Evolutionary conservation across 2,329 filamentous ascomycete genomes (phyloP), one percentile per base, ranked within the genome.

Genomic region (Dothideomycetes sp.): DNA sequence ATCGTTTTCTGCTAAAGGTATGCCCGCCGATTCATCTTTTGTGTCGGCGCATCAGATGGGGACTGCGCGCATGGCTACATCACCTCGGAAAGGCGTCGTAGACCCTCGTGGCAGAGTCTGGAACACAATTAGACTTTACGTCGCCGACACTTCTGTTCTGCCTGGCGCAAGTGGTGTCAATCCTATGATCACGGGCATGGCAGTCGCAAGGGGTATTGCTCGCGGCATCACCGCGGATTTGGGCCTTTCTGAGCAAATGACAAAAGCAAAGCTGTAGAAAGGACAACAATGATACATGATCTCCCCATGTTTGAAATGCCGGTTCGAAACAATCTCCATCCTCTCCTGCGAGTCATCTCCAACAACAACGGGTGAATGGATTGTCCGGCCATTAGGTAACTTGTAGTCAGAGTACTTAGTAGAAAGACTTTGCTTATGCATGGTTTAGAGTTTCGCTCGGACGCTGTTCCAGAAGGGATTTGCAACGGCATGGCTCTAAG

Each of bases 31-130:
- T 20, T 65, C 68, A 16, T 57, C 64, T n/a, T 84, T 76, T 52
- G 63, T 69, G 20, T 82, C 77, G n/a, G 84, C 83, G 13, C 84
- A 89, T 60, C 84, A 88, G 64, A 88, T 88, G 83, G 80, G 82
- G 16, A 76, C 76, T 8, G 84, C 80, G 53, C 68, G 81, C 3
- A 89, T 88, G 84, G 76, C 76, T 45, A 65, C 66, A 1, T 51
- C 40, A 18, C 51, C 60, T 25, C 55, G 51, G 35, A 61, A 57
- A n/a, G 62, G 64, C 16, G 67, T 66, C 7, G 64, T 70, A 4
- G 65, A 68, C 50, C 51, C 58, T 0, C 45, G 54, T 13, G 67
- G 67, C 0, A 46, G 48, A 28, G 65, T 85, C 5, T 88, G 81
- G 80, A 81, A 74, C 1, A 69, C 67, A 0, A 63, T 77, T 51